phyloP scores from a whole-genome alignment of 768 basidiomycete species.

The Rhodotorula sphaerocarpa region DNA sequence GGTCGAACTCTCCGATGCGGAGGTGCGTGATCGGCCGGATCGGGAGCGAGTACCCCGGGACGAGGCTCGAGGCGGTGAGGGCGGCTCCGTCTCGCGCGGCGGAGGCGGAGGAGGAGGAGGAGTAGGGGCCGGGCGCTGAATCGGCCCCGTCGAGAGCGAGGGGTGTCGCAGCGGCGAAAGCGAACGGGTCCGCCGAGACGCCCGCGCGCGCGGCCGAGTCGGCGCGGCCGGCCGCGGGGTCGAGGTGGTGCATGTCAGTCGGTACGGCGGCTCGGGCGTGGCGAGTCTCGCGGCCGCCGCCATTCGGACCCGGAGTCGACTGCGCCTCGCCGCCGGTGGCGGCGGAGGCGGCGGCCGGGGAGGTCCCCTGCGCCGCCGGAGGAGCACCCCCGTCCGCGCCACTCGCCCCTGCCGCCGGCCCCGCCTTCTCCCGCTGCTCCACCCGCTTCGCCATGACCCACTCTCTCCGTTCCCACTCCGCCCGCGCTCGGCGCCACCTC shows the following conservation, averaged over 20 bases:
- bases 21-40: constrained; percentile 27
- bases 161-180: too few species aligned
- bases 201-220: too few species aligned
- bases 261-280: background rate
- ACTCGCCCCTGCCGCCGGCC: background rate
- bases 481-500: constrained; percentile 63
- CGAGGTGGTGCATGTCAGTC: too few species aligned
- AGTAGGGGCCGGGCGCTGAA: constrained; percentile 43
- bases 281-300: too few species aligned
- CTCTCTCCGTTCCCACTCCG: constrained; percentile 53
- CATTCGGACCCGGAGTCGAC: too few species aligned
- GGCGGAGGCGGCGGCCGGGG: background rate
- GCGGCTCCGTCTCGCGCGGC: constrained; percentile 13
- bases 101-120: constrained; percentile 53
- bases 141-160: too few species aligned
- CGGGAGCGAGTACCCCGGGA: background rate
- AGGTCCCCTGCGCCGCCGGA: background rate
- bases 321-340: background rate
- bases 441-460: background rate
- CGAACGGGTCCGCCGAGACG: too few species aligned
- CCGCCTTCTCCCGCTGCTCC: too few species aligned
- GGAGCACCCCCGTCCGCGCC: too few species aligned
- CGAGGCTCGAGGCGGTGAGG: background rate
- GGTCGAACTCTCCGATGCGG: constrained; percentile 72
- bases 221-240: too few species aligned